Base-by-base conservation (phyloP, 495 filamentous ascomycete genomes). In the Poronia punctata region DNA sequence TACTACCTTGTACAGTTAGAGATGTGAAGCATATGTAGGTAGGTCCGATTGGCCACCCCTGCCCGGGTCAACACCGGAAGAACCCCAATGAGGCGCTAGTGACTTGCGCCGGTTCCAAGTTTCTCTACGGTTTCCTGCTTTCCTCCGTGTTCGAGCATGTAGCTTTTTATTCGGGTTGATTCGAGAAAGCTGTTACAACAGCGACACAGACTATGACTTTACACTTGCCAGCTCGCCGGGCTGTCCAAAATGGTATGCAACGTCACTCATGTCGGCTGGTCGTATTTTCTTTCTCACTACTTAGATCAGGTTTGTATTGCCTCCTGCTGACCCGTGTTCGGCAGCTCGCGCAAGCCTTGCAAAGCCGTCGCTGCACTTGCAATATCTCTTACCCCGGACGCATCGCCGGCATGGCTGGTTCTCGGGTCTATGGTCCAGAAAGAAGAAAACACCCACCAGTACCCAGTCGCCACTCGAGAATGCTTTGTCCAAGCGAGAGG, bases 201-300 rank as follows among this genome's bases (percentile, higher is more conserved):
- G 41, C 45, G 36, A 31, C 39, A 14, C 28, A 49, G 2, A 57
- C 49, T 47, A 71, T 71, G 67, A 69, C 54, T 48, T 46, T 69
- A 52, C 64, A 60, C 41, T 33, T 68, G 39, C 66, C 67, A 48
- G 61, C 62, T 32, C 51, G 66, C 52, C 62, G 58, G 62, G 57
- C 63, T 43, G 48, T 60, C 41, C 46, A 52, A 45, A 52, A 56
- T 32, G 59, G 68, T 70, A 60, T 35, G 57, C 42, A 51, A 21
- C 40, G 18, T 38, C 19, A 27, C 28, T 34, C 28, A 25, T 39
- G 23, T 33, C 34, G 11, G 16, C 21, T 35, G 34, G 18, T n/a
- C 35, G 25, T 22, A 26, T 50, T 25, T 50, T 37, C 29, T 53
- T 42, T 10, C 26, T 38, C 9, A 40, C 26, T 26, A 31, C 21